Conservation (phyloP, 164 flowering plant species). For the Cinnamomum micranthum region DNA sequence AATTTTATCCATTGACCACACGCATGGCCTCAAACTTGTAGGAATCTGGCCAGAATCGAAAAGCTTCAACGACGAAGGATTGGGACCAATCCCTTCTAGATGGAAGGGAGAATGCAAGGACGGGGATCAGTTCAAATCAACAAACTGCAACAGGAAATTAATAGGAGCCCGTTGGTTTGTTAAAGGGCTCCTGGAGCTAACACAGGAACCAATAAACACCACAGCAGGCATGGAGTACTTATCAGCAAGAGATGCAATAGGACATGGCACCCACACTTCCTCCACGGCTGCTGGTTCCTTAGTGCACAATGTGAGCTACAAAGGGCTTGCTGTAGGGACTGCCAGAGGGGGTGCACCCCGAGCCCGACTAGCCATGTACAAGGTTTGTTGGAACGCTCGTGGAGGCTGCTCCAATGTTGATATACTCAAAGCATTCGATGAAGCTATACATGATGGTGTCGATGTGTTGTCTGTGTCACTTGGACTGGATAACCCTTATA, state of each 20-base stretch:
- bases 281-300: conserved; percentile 21
- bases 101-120: conserved; percentile 60
- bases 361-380: conserved; percentile 27
- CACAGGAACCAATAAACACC: not conserved
- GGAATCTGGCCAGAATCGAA: conserved; percentile 77
- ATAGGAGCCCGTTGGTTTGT: conserved; percentile 10
- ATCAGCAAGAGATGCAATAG: conserved; percentile 20
- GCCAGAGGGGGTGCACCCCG: conserved; percentile 27
- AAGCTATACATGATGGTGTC: conserved; percentile 31
- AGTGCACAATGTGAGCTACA: conserved; percentile 17
- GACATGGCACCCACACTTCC: conserved; percentile 26
- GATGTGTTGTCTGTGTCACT: conserved; percentile 25
- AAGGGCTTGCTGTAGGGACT: conserved; percentile 16
- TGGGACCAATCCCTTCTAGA: conserved; percentile 50
- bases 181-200: conserved; percentile 7
- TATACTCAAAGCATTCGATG: conserved; percentile 26
- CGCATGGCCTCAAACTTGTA: not conserved
- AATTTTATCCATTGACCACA: no score
- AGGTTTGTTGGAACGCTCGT: conserved; percentile 18
- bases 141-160: no score
- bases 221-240: conserved; percentile 8
- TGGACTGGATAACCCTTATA: conserved; percentile 5
- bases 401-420: conserved; percentile 13
- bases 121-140: not conserved
- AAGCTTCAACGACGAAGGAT: conserved; percentile 59